Evolutionary conservation across 2,329 filamentous ascomycete species (phyloP).

Genomic region (Uncinocarpus reesii): DNA sequence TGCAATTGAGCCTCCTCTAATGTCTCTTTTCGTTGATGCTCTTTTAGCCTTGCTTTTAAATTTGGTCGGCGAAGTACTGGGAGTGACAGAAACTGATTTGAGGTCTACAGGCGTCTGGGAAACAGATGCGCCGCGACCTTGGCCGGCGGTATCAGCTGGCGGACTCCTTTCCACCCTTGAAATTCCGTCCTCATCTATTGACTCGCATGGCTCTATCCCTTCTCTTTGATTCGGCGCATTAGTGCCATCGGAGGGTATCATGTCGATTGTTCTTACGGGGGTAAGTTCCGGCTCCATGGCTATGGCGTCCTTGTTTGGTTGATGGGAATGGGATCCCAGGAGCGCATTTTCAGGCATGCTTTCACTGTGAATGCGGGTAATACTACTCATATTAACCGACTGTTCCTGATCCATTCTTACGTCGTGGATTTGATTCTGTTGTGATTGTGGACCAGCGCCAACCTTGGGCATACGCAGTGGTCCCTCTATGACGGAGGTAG

Average conservation of each 20-base stretch:
- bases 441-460: background rate
- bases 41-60: background rate
- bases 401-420: too few relatives aligned
- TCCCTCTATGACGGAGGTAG: background rate
- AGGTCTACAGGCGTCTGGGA: background rate
- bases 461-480: background rate
- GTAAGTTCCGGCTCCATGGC: too few relatives aligned
- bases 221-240: background rate
- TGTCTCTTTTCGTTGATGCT: background rate
- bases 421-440: background rate
- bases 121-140: background rate
- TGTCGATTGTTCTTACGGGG: too few relatives aligned
- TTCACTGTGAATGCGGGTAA: too few relatives aligned
- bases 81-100: background rate
- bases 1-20: constrained; percentile 35
- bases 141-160: background rate
- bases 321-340: too few relatives aligned
- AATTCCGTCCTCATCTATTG: background rate
- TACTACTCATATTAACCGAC: too few relatives aligned
- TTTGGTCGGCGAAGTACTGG: background rate
- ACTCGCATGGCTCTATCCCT: background rate
- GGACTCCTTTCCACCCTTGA: background rate
- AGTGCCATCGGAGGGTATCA: too few relatives aligned
- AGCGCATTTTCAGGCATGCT: too few relatives aligned
- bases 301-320: too few relatives aligned